Base-by-base conservation (phyloP, 352 stramenopile genomes). In the Pythium coloratum region DNA sequence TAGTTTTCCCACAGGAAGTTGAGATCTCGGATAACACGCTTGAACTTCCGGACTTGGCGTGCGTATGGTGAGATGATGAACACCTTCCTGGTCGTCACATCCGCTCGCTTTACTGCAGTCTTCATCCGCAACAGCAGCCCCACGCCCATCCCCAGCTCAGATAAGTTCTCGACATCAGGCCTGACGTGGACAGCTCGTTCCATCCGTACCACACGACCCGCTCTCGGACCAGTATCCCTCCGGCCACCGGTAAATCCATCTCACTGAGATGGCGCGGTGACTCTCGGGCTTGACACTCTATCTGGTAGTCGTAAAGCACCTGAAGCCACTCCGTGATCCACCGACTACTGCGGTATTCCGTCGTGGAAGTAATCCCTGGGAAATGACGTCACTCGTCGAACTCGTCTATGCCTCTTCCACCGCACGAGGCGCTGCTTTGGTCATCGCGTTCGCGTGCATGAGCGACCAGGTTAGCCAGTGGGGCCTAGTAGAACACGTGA, bases 401-500 rank as follows among this genome's bases (percentile, higher is more conserved):
- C 9, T 42, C 36, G 6, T n/a, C n/a, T n/a, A 3, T 10, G 2
- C 36, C 36, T 2, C 2, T 10, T 14, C 36, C 8, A 16, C 32
- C 32, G 7, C 14, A 8, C 34, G 10, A 9, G 6, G 7, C 16
- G 14, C 14, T 4, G 4, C 10, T 13, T 51, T 2, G 12, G 36
- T 30, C 4, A 51, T 24, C 1, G 20, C 20, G 42, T 64, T n/a
- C n/a, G n/a, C n/a, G n/a, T n/a, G 57, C 6, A 64, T 4, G 2
- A 55, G 8, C 4, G 46, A 58, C 59, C 44, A 57, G 18, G n/a
- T 3, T 4, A 65, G 16, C 32, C 50, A 47, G 47, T 65, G 59
- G 2, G 30, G 42, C 2, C 59, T 47, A 9, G 34, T 18, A 18
- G 2, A 2, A 1, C 10, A 8, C 16, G 9, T 18, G n/a, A 58